phyloP scores from a whole-genome alignment of 257 asterid genomes.

The Paraleonurus japonicus region DNA sequence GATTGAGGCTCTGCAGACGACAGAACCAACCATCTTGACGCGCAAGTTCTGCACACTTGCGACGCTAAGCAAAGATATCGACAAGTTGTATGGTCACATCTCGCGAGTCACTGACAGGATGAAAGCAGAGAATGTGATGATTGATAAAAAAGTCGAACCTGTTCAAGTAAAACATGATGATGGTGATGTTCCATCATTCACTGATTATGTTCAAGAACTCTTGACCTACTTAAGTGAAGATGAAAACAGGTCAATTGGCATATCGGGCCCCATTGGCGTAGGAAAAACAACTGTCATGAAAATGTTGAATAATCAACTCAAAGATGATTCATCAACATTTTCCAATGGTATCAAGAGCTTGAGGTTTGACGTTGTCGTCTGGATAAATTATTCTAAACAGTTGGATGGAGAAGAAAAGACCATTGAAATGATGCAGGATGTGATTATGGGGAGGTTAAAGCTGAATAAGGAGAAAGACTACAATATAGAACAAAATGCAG shows the following conservation, averaged over 20 bases:
- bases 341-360: not conserved
- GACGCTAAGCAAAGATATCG: constrained; percentile 6
- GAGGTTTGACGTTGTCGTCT: constrained; percentile 2
- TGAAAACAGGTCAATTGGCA: constrained; percentile 11
- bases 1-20: not conserved
- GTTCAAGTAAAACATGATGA: constrained; percentile 18
- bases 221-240: constrained; percentile 8
- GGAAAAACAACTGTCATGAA: constrained; percentile 21
- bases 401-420: not conserved
- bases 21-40: constrained; percentile 13
- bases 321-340: not conserved
- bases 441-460: constrained; percentile 13
- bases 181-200: constrained; percentile 7
- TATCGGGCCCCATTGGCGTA: constrained; percentile 24
- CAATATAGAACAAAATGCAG: not conserved
- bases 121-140: not conserved
- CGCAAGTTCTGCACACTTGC: constrained; percentile 25
- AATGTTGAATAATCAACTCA: constrained; percentile 22
- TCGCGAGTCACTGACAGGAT: not conserved
- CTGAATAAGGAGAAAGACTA: not conserved
- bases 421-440: constrained; percentile 15
- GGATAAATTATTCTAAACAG: not conserved
- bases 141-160: not conserved
- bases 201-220: not conserved
- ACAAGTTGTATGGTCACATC: not conserved